Evolutionary conservation across 2,329 filamentous ascomycete genomes (phyloP).

Genomic region (Tetracladium maxilliforme): DNA sequence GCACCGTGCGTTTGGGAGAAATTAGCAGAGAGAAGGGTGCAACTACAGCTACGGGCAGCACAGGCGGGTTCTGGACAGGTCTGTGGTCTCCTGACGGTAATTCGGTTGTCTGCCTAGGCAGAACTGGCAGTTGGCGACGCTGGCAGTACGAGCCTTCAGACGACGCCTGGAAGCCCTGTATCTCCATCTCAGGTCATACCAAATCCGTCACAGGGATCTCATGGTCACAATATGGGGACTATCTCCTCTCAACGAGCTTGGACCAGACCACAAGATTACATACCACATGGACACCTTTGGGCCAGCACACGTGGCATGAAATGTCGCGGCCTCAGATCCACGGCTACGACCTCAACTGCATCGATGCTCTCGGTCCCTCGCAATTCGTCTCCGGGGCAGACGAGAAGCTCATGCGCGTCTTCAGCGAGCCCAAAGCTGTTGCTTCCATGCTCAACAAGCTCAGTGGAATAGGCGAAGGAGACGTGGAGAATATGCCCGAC

Average conservation of each 20-base stretch:
- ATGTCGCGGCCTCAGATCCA: constrained; percentile 94
- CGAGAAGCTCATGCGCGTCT: constrained; percentile 94
- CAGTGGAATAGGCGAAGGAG: constrained; percentile 36
- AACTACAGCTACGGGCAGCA: constrained; percentile 89
- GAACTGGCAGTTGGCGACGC: constrained; percentile 84
- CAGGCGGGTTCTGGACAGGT: constrained; percentile 92
- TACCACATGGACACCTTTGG: constrained; percentile 53
- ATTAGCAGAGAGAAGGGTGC: constrained; percentile 92
- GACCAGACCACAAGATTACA: constrained; percentile 91
- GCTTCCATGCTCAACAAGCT: constrained; percentile 58
- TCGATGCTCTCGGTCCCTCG: constrained; percentile 56
- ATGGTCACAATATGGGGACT: constrained; percentile 72
- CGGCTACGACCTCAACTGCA: constrained; percentile 93
- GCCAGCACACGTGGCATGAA: constrained; percentile 68
- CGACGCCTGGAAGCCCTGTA: constrained; percentile 61
- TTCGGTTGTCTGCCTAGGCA: constrained; percentile 67
- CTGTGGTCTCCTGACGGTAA: constrained; percentile 73
- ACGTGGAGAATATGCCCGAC: constrained; percentile 49
- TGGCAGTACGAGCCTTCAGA: constrained; percentile 52
- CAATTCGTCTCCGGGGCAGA: constrained; percentile 92
- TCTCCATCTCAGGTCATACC: constrained; percentile 75
- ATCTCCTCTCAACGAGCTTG: constrained; percentile 74
- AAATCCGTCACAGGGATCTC: constrained; percentile 66
- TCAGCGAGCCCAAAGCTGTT: constrained; percentile 75
- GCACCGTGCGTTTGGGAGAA: constrained; percentile 72